Evolutionary conservation across 2,329 filamentous ascomycete genomes (phyloP), one percentile per base, ranked within the genome.

Genomic region (Hortaea werneckii): DNA sequence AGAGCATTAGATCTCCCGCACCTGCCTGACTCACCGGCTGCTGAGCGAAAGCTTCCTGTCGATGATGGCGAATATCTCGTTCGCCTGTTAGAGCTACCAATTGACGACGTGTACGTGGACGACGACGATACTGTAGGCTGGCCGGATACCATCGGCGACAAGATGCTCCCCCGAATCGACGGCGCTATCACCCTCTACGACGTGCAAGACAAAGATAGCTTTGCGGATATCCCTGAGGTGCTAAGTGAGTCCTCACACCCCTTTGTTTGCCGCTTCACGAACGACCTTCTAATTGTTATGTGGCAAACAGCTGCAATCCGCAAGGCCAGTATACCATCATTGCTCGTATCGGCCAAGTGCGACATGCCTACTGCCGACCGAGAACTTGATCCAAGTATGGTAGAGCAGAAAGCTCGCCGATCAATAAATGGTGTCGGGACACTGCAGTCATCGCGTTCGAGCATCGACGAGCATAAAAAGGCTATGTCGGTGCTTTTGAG

Each of bases 331-430:
- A 68, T 94, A 35, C 87, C 89, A 6, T 84, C 83, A 44, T 76
- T 90, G 51, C 76, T 95, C 37, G 85, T 94, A 43, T 87, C 87
- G 45, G 90, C 83, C 65, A 95, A 95, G 73, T 94, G 87, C 70
- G 90, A 95, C 64, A 78, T 80, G 42, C 80, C 83, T 41, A 78
- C 82, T 51, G 75, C 78, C 47, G 71, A 79, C 48, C 81, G 84
- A 59, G 77, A 87, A 60, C 74, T 94, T 46, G 80, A 90, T 58
- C 77, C 83, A 10, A 73, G 79, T 28, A 76, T 70, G 45, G 75
- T 92, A 47, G 81, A 85, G 58, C 67, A 76, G 41, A 72, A 77
- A 53, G 85, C 84, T 35, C 72, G 67, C 52, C 61, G 65, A 55
- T 76, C 83, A 49, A 75, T 83, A 11, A 83, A 79, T 55, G 75